Conservation (phyloP, 2,329 filamentous ascomycete genomes). For the Aureobasidium sp. region DNA sequence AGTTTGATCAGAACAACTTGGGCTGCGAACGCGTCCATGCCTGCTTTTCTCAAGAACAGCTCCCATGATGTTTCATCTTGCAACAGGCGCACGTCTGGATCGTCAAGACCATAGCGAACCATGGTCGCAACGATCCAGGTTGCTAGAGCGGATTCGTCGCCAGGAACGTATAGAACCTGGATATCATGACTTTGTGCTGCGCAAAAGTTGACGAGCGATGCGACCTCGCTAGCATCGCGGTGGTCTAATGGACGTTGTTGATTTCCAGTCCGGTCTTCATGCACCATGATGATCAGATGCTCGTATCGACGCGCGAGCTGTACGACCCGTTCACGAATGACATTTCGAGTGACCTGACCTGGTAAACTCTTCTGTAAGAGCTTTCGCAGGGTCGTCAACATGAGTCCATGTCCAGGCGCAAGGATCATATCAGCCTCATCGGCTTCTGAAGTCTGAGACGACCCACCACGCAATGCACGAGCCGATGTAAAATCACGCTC, state of each 20-base stretch:
- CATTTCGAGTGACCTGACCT: constrained; percentile 42
- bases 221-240: constrained; percentile 28
- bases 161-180: constrained; percentile 32
- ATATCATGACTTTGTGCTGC: constrained; percentile 34
- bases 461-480: constrained; percentile 10
- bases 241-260: constrained; percentile 23
- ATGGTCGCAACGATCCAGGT: constrained; percentile 33
- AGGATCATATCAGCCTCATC: constrained; percentile 66
- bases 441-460: constrained; percentile 10
- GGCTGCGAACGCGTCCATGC: constrained; percentile 66
- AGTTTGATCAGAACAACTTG: constrained; percentile 53
- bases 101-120: constrained; percentile 23
- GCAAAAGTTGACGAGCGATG: constrained; percentile 39
- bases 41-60: constrained; percentile 56
- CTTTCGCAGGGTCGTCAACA: constrained; percentile 65
- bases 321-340: constrained; percentile 50
- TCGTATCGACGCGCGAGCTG: constrained; percentile 56
- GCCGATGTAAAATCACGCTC: constrained; percentile 51
- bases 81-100: constrained; percentile 28
- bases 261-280: constrained; percentile 30
- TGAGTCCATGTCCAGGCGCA: constrained; percentile 60
- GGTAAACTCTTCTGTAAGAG: constrained; percentile 66
- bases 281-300: constrained; percentile 60
- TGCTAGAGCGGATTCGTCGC: constrained; percentile 36
- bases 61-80: constrained; percentile 60